Conservation (phyloP, 352 stramenopile genomes). For the Pythium apleroticum region DNA sequence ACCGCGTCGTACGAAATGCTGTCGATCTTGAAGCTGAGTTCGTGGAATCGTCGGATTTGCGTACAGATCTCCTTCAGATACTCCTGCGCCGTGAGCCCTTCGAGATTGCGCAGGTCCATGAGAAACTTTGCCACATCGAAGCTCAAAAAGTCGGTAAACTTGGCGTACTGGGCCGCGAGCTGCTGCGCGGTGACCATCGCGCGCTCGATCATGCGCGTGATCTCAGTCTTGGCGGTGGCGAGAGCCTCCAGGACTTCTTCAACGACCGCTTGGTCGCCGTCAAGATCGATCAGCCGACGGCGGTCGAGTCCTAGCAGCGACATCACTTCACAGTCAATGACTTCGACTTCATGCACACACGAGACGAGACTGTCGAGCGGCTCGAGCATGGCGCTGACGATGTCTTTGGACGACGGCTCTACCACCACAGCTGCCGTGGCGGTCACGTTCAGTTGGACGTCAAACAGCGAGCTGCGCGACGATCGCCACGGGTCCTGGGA, state of each 20-base stretch:
- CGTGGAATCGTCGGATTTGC: constrained; percentile 80
- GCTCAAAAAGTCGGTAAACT: constrained; percentile 80
- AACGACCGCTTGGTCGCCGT: constrained; percentile 43
- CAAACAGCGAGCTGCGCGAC: constrained; percentile 74
- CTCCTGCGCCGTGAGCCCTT: constrained; percentile 19
- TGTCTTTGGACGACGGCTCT: constrained; percentile 65
- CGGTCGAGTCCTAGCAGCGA: constrained; percentile 80
- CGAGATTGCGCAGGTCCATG: constrained; percentile 45
- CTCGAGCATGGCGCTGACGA: constrained; percentile 73
- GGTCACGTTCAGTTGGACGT: constrained; percentile 51
- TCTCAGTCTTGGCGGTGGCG: constrained; percentile 44
- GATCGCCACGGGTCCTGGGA: constrained; percentile 39
- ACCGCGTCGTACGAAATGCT: constrained; percentile 70
- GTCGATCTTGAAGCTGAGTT: constrained; percentile 59
- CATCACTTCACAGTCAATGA: constrained; percentile 91
- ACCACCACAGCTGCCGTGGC: constrained; percentile 49
- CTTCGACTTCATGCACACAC: constrained; percentile 77
- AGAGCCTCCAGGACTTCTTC: constrained; percentile 50
- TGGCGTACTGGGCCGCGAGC: constrained; percentile 68
- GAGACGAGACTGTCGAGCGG: constrained; percentile 76
- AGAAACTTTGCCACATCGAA: constrained; percentile 85
- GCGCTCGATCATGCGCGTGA: constrained; percentile 50
- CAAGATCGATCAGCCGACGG: constrained; percentile 54
- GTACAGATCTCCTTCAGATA: constrained; percentile 54
- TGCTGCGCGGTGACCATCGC: constrained; percentile 69